A percentile compares a stretch with the other conserved stretches of the same genome.
Conservation (phyloP, 257 asterid genomes). For the Capsicum chinense region DNA sequence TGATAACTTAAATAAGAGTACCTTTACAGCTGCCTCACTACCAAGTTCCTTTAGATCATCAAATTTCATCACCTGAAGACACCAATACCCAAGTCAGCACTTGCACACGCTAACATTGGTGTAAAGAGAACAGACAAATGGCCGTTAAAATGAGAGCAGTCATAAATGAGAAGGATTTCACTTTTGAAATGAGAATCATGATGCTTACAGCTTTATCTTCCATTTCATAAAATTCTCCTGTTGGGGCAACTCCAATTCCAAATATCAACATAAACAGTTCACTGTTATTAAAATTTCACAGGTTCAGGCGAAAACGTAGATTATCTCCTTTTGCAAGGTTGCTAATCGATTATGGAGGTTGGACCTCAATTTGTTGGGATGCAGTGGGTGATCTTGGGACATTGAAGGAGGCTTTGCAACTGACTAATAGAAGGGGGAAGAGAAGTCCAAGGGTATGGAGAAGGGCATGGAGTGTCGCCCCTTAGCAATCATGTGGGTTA, state of each 20-base stretch:
- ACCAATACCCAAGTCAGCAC: slow-evolving; percentile 32
- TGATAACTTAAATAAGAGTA: slow-evolving; percentile 33
- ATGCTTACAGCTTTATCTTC: background rate
- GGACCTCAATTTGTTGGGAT: background rate
- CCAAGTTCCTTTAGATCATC: slow-evolving; percentile 94
- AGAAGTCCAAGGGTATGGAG: background rate
- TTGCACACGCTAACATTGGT: background rate
- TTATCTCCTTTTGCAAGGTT: background rate
- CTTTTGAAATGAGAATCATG: background rate
- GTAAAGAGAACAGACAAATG: background rate
- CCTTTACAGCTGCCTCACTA: slow-evolving; percentile 94
- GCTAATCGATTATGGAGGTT: background rate
- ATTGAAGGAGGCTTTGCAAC: background rate
- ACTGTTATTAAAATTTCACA: background rate
- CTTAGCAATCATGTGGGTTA: slow-evolving; percentile 1
- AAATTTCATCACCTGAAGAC: slow-evolving; percentile 88
- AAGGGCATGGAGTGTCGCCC: background rate
- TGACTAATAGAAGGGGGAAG: background rate
- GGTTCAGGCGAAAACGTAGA: background rate
- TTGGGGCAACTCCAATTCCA: background rate
- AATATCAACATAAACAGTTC: background rate
- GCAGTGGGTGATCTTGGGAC: background rate
- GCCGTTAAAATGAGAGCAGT: background rate
- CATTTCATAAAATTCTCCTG: background rate
- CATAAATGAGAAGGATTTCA: background rate